Percentiles rank a stretch among this genome's conserved stretches.
Conservation (phyloP, 192 early-diverging fungal genomes). For the Physocladia obscura region DNA sequence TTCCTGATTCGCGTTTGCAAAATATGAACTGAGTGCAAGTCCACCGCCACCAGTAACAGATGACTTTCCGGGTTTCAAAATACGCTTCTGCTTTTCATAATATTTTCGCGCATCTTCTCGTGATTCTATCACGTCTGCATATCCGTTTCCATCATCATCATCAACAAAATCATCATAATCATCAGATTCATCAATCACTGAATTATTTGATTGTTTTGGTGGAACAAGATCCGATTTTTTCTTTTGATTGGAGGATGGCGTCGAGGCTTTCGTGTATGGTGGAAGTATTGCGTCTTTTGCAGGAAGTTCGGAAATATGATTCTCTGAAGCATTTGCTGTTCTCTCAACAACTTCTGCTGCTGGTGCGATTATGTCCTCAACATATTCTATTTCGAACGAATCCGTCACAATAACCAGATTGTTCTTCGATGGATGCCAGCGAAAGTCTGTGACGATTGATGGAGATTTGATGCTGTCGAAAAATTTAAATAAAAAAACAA, state of each 20-base stretch:
- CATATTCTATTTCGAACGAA: slow-evolving; percentile 50
- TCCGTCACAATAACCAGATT: slow-evolving; percentile 62
- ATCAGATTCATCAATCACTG: slow-evolving; percentile 37
- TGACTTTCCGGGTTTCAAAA: slow-evolving; percentile 5
- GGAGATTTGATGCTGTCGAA: slow-evolving; percentile 21
- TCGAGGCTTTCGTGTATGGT: no score
- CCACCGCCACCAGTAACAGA: background rate
- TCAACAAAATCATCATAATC: slow-evolving; percentile 83
- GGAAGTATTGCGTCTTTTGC: no score
- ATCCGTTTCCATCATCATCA: slow-evolving; percentile 82
- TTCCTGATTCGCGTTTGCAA: background rate
- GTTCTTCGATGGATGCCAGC: slow-evolving; percentile 70
- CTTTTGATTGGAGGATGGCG: no score
- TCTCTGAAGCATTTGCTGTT: no score
- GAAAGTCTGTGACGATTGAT: slow-evolving; percentile 52
- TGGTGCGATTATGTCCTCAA: slow-evolving; percentile 49
- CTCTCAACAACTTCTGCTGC: no score
- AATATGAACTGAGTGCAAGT: no score
- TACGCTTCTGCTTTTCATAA: slow-evolving; percentile 33
- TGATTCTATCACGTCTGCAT: slow-evolving; percentile 48
- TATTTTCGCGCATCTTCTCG: slow-evolving; percentile 31
- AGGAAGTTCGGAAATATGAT: no score
- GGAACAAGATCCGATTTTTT: slow-evolving; percentile 27
- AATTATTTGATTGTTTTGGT: slow-evolving; percentile 35
- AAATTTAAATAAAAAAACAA: no score